phyloP scores from a whole-genome alignment of 1,284 basidiomycete genomes.

The Caloboletus inedulis region DNA sequence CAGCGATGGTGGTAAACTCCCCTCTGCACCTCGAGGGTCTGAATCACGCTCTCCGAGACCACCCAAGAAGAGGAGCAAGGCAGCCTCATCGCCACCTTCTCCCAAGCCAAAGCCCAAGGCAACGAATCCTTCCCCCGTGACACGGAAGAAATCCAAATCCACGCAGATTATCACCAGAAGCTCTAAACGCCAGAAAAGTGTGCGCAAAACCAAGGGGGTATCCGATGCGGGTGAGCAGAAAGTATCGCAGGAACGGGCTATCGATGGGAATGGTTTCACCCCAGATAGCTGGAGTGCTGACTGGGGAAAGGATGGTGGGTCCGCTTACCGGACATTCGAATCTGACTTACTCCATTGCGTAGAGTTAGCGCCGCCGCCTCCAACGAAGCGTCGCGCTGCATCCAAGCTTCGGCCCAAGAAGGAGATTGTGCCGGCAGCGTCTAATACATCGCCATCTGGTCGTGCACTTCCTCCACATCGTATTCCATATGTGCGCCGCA shows the following conservation, averaged over 20 bases:
- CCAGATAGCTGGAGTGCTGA: slow-evolving; percentile 26
- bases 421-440: slow-evolving; percentile 9
- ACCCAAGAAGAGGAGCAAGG: slow-evolving; percentile 7
- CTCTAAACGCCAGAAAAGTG: slow-evolving; percentile 3
- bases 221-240: neutral
- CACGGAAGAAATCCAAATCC: slow-evolving; percentile 10
- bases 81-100: neutral
- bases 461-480: slow-evolving; percentile 21
- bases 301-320: slow-evolving; percentile 30
- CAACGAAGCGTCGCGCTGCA: slow-evolving; percentile 1
- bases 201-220: slow-evolving; percentile 4
- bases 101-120: neutral
- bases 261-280: slow-evolving; percentile 7
- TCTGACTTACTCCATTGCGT: neutral
- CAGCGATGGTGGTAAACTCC: neutral
- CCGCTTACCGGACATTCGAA: neutral
- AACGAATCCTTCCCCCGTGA: neutral
- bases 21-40: neutral
- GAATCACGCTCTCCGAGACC: neutral
- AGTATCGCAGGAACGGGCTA: neutral
- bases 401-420: slow-evolving; percentile 12
- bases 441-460: slow-evolving; percentile 2
- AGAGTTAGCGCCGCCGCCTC: slow-evolving; percentile 25
- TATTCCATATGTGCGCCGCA: slow-evolving; percentile 34
- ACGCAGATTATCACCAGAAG: neutral